Percentiles rank a stretch among this genome's conserved stretches.
Conservation (phyloP, 768 basidiomycete genomes). For the Collybia sp. region DNA sequence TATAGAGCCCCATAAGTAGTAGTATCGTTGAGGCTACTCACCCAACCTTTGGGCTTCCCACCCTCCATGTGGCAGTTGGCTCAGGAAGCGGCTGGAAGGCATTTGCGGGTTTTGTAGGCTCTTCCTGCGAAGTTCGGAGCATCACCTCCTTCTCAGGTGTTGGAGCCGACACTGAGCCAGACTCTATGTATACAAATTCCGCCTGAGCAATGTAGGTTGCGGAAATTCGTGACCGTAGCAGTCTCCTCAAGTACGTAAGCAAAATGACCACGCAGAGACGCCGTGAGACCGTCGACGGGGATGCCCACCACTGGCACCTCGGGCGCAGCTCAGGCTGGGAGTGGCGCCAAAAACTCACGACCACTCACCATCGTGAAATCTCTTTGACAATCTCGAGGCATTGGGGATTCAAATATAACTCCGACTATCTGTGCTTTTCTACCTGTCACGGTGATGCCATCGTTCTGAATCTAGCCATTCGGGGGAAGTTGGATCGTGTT, state of each 20-base stretch:
- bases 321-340: no score
- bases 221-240: slow-evolving; percentile 22
- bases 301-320: no score
- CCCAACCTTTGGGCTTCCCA: slow-evolving; percentile 44
- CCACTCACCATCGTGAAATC: no score
- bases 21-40: slow-evolving; percentile 18
- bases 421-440: no score
- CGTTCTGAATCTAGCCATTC: no score
- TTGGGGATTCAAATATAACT: no score
- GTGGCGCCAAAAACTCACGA: no score
- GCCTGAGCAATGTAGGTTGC: neutral
- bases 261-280: no score
- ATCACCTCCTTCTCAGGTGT: slow-evolving; percentile 30
- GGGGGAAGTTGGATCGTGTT: neutral
- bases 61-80: slow-evolving; percentile 28
- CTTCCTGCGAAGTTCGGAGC: slow-evolving; percentile 32
- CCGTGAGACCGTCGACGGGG: no score
- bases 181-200: no score
- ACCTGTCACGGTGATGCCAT: no score
- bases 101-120: slow-evolving; percentile 33
- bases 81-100: slow-evolving; percentile 32
- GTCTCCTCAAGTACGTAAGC: slow-evolving; percentile 28
- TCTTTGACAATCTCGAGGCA: no score
- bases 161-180: slow-evolving; percentile 5
- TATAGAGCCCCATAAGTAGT: neutral